Evolutionary conservation across 2,329 filamentous ascomycete species (phyloP), one percentile per base, ranked within the genome.

Genomic region (Xylaria sp.): DNA sequence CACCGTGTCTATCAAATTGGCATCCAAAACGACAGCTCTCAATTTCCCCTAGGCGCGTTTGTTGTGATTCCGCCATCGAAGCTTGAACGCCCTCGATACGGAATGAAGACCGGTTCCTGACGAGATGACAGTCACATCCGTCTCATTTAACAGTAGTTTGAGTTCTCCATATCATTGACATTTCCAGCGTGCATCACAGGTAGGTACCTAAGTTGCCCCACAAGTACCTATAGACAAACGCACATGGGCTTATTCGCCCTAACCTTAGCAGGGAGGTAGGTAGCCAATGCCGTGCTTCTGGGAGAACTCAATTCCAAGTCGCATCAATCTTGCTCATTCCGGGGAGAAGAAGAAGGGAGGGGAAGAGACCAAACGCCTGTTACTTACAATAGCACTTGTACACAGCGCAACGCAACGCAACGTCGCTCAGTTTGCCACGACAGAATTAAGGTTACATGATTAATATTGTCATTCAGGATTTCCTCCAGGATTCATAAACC

Each of bases 401-500:
- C 34, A 8, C n/a, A 47, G 19, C 14, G n/a, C 42, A 12, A 42
- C 8, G 3, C 42, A 19, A 47, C 42, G n/a, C 17, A 47, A 36
- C 34, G 32, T 17, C 30, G 30, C 48, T 48, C 19, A 32, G 34
- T 45, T 34, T 32, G 11, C 17, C n/a, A 45, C 19, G 24, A 61
- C 19, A 17, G 34, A 11, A 61, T 54, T 54, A 54, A 47, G 42
- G 42, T 48, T 24, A 21, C 48, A 51, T 51, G 48, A 30, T 51
- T 30, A 56, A 55, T 47, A 48, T 36, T 6, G 39, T 45, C 27
- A 36, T 48, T 54, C 50, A 21, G 50, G 24, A 17, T 12, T 62
- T 19, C 58, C 32, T 42, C 21, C 19, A n/a, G 30, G 36, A 32
- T 45, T 36, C 24, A 27, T 27, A 30, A 19, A 53, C 21, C 48